Base-by-base conservation (phyloP, 148 eudicot genomes). In the Camellia granthamiana region DNA sequence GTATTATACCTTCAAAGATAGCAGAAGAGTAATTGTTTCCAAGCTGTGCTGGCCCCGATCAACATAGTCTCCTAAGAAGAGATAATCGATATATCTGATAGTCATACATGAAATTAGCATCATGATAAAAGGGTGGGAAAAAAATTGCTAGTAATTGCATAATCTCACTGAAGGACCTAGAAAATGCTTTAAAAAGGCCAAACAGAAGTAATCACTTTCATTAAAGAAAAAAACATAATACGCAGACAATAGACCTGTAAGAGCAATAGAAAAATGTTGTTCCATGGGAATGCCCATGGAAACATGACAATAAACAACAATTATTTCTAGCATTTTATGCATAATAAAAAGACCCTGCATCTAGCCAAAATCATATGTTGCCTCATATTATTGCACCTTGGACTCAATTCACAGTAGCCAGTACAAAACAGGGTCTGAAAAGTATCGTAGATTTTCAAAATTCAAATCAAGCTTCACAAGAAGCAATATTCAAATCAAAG, bases 1-100 rank as follows among this genome's bases (percentile, higher is more conserved):
- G 12, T 14, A 41, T 23, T 10, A 6, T 86, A 94, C 99, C 98
- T 96, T 96, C 80, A 96, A 79, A 83, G 99, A 94, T 82, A 96
- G 88, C 56, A 94, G 87, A 88, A 96, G 99, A 42, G 92, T 88
- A 47, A 94, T 96, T 7, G 98, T 96, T 79, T 96, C 99, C 93
- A 96, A 90, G 92, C 99, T 96, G 85, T 96, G 99, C 78, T 96
- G 99, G 68, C 97, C 99, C 38, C 99, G 91, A 82, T 94, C 98
- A 79, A 96, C 99, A 83, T 96, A 96, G 83, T 96, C 99, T 81
- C 98, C 99, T 81, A 96, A 81, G 86, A 96, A 96, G 80, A 96
- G 98, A 87, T 96, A 96, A 84, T 96, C 99, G 65, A 94, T 94
- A 87, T 96, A 94, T 51, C 99, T 96, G 94, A 77, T 56, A 80